Conservation (phyloP, 768 basidiomycete genomes). For the Termitomyces sp. region DNA sequence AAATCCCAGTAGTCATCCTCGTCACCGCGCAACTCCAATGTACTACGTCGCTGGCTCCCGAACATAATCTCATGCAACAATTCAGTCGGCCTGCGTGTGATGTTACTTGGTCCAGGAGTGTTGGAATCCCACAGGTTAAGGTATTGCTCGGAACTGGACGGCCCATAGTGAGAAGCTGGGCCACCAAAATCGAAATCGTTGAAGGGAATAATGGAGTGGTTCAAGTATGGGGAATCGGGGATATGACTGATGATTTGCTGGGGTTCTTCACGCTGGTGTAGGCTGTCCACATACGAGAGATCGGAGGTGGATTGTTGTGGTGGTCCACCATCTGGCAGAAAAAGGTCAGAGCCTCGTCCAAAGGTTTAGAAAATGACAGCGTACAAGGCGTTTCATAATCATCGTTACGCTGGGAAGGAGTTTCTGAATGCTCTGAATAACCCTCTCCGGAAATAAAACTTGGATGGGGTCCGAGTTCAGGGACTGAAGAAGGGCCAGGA, state of each 20-base stretch:
- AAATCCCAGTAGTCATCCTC: slow-evolving; percentile 42
- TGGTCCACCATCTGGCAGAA: slow-evolving; percentile 1
- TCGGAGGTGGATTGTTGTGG: slow-evolving; percentile 17
- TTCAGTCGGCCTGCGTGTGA: slow-evolving; percentile 18
- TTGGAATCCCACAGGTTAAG: slow-evolving; percentile 7
- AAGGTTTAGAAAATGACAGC: not conserved
- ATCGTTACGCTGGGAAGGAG: slow-evolving; percentile 4
- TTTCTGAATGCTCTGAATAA: slow-evolving; percentile 4
- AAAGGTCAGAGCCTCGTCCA: not conserved
- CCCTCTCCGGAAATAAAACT: slow-evolving; percentile 1
- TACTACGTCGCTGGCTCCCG: slow-evolving; percentile 10
- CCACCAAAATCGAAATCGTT: not conserved
- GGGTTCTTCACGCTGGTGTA: slow-evolving; percentile 1
- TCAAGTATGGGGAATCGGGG: slow-evolving; percentile 5
- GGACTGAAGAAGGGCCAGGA: not conserved
- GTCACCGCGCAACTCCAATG: slow-evolving; percentile 30
- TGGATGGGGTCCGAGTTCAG: slow-evolving; percentile 3
- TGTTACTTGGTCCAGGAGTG: slow-evolving; percentile 18
- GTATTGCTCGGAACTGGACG: slow-evolving; percentile 14
- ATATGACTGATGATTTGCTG: not conserved
- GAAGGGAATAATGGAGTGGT: not conserved
- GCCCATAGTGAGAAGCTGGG: not conserved
- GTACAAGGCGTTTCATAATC: slow-evolving; percentile 3
- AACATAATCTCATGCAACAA: slow-evolving; percentile 16
- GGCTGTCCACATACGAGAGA: slow-evolving; percentile 17